phyloP scores from a whole-genome alignment of 2,329 filamentous ascomycete species.

The Fusarium proliferatum region DNA sequence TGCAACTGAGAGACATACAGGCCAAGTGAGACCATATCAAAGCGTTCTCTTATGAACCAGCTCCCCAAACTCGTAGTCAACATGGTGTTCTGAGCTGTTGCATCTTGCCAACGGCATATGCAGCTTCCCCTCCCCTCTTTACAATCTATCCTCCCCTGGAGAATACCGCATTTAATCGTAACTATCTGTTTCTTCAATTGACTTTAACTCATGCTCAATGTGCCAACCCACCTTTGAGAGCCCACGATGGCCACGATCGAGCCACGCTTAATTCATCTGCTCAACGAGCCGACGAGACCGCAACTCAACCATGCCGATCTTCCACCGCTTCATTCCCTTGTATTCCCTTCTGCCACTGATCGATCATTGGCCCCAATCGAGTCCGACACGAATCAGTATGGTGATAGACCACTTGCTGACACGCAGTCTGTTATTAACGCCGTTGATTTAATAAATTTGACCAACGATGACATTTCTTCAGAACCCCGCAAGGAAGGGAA shows the following conservation, averaged over 20 bases:
- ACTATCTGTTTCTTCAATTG: conserved; percentile 8
- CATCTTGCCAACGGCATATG: conserved; percentile 33
- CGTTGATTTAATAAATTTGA: conserved; percentile 30
- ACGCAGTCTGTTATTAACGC: conserved; percentile 22
- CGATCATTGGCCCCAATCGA: conserved; percentile 65
- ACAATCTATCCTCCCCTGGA: conserved; percentile 10
- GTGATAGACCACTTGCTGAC: conserved; percentile 49
- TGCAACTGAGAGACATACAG: conserved; percentile 36
- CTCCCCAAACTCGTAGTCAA: conserved; percentile 26
- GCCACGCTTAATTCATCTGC: conserved; percentile 72
- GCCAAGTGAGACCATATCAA: conserved; percentile 42
- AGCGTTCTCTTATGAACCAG: conserved; percentile 38
- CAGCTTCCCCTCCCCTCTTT: conserved; percentile 9
- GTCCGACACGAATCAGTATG: conserved; percentile 57
- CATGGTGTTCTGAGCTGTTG: conserved; percentile 39
- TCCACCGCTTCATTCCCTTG: conserved; percentile 63
- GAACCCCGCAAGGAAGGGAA: conserved; percentile 39
- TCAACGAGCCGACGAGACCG: conserved; percentile 67
- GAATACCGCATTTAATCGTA: conserved; percentile 4
- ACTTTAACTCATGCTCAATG: conserved; percentile 44
- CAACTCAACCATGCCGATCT: conserved; percentile 63
- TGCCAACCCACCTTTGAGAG: conserved; percentile 41
- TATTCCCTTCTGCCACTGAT: conserved; percentile 57
- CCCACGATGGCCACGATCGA: conserved; percentile 73
- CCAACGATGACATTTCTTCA: conserved; percentile 35